Evolutionary conservation across 2,329 filamentous ascomycete genomes (phyloP).

Genomic region (Paramyrothecium sp.): DNA sequence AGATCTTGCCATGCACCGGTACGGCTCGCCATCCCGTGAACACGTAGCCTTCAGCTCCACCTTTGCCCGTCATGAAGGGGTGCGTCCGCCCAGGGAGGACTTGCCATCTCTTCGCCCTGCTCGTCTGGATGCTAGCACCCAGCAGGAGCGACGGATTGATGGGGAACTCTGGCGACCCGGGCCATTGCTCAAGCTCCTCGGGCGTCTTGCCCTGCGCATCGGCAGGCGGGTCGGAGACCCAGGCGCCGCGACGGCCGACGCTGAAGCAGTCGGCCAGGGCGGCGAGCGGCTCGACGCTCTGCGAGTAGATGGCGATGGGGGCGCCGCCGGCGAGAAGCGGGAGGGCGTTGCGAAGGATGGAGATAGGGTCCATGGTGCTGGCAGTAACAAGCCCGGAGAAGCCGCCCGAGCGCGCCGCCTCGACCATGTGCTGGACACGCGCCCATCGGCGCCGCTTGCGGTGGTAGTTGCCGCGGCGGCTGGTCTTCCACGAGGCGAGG

Average conservation of each 20-base stretch:
- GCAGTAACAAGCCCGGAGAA: conserved; percentile 85
- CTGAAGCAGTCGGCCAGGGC: conserved; percentile 81
- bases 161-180: conserved; percentile 73
- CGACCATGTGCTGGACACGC: conserved; percentile 68
- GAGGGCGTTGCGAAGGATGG: conserved; percentile 71
- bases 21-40: conserved; percentile 81
- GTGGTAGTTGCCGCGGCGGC: conserved; percentile 80
- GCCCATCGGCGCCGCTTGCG: conserved; percentile 86
- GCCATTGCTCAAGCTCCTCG: conserved; percentile 54
- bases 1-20: conserved; percentile 75
- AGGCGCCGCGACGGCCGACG: conserved; percentile 75
- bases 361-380: conserved; percentile 76
- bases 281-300: conserved; percentile 75
- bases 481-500: conserved; percentile 72
- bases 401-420: conserved; percentile 69
- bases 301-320: conserved; percentile 81
- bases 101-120: conserved; percentile 79
- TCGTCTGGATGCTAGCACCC: conserved; percentile 77
- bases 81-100: conserved; percentile 90
- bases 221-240: conserved; percentile 53
- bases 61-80: conserved; percentile 85
- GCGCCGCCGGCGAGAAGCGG: conserved; percentile 82
- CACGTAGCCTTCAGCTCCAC: conserved; percentile 86
- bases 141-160: conserved; percentile 84
- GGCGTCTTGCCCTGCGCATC: conserved; percentile 41